Conservation (phyloP, 2,329 filamentous ascomycete genomes). For the Pyrenochaeta sp. region DNA sequence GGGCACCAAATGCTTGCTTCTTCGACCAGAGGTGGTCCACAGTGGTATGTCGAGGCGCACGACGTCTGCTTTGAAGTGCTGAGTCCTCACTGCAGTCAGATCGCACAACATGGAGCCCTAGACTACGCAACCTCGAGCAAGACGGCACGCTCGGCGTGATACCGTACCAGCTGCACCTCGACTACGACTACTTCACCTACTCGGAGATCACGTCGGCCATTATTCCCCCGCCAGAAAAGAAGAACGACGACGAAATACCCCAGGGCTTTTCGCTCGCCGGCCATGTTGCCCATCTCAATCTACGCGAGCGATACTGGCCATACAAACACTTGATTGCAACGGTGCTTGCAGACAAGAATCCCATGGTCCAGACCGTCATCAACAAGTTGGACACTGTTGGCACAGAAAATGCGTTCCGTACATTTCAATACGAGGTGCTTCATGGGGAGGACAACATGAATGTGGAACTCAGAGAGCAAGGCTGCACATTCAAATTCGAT, state of each 20-base stretch:
- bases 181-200: constrained; percentile 88
- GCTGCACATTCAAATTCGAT: constrained; percentile 89
- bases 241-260: constrained; percentile 80
- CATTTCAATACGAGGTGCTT: constrained; percentile 91
- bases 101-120: constrained; percentile 77
- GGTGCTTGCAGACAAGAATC: constrained; percentile 89
- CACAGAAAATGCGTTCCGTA: constrained; percentile 82
- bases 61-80: constrained; percentile 27
- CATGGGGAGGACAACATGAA: constrained; percentile 82
- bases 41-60: constrained; percentile 39
- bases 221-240: constrained; percentile 72
- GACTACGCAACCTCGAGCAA: constrained; percentile 72
- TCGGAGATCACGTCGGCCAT: constrained; percentile 83
- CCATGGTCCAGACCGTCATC: constrained; percentile 83
- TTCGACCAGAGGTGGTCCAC: constrained; percentile 53
- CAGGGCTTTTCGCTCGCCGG: constrained; percentile 87
- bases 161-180: constrained; percentile 76
- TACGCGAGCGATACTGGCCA: constrained; percentile 80
- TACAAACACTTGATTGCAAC: constrained; percentile 88
- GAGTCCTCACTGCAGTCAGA: constrained; percentile 59
- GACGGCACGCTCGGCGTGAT: constrained; percentile 73
- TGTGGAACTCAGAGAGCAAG: constrained; percentile 81
- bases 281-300: constrained; percentile 93
- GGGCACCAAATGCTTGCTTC: constrained; percentile 55
- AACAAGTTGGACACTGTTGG: constrained; percentile 95